Evolutionary conservation across 2,329 filamentous ascomycete species (phyloP).

Genomic region (Fusarium pseudocircinatum): DNA sequence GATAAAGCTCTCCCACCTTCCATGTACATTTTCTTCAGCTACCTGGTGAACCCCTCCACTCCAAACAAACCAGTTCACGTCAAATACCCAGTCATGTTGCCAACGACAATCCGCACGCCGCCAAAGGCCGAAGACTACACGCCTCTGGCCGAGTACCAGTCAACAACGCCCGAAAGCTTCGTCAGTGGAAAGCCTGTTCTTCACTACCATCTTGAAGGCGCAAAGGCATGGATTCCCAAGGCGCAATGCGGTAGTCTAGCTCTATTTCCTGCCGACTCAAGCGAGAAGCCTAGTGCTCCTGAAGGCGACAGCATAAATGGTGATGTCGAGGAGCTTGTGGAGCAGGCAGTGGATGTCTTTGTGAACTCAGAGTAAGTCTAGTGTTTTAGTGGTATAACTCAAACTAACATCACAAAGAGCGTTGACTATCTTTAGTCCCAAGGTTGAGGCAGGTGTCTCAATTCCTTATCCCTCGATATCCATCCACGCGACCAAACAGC

Average conservation of each 20-base stretch:
- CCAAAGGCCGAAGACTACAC: conserved; percentile 70
- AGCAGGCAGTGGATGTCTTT: conserved; percentile 65
- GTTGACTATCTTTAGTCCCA: conserved; percentile 71
- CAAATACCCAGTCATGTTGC: conserved; percentile 47
- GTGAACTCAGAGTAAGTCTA: conserved; percentile 65
- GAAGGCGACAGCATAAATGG: conserved; percentile 40
- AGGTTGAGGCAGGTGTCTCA: conserved; percentile 67
- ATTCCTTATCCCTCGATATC: conserved; percentile 80
- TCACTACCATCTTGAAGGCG: conserved; percentile 67
- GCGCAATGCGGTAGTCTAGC: conserved; percentile 65
- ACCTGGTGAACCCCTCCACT: conserved; percentile 35
- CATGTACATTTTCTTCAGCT: conserved; percentile 35
- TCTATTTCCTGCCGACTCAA: conserved; percentile 58
- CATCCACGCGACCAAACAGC: conserved; percentile 77
- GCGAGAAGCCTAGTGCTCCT: conserved; percentile 41
- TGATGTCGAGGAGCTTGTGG: conserved; percentile 50
- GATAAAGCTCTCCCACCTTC: conserved; percentile 38
- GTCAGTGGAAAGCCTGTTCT: conserved; percentile 76
- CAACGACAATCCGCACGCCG: conserved; percentile 65
- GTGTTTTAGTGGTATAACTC: neutral
- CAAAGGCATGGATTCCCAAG: conserved; percentile 67
- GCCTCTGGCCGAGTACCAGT: conserved; percentile 73
- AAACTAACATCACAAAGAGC: conserved; percentile 37
- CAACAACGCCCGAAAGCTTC: conserved; percentile 77
- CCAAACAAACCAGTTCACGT: conserved; percentile 14